These are phyloP conservation scores for Tulasnella sp. DNA, from an alignment of 768 basidiomycete genomes.

Conservation along the genomic window DNA sequence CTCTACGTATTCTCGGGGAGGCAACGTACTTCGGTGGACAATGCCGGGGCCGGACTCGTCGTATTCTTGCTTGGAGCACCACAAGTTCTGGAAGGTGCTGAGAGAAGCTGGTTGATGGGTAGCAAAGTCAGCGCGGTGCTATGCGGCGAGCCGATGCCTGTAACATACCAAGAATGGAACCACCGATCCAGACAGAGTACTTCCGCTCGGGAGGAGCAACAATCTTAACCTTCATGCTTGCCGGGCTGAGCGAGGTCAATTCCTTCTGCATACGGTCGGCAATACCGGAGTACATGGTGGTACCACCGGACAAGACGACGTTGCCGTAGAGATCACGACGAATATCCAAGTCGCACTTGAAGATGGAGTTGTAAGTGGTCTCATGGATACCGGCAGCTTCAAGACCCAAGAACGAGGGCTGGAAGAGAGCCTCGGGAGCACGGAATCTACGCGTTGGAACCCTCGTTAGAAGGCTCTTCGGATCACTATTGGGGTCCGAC, in stretches of 20 bases:
- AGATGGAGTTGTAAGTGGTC: constrained; percentile 74
- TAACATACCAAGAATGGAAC: constrained; percentile 54
- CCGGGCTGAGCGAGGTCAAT: constrained; percentile 74
- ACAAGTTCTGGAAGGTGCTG: constrained; percentile 94
- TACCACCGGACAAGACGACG: constrained; percentile 78
- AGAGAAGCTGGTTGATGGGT: constrained; percentile 60
- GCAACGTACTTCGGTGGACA: constrained; percentile 57
- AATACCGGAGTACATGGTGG: constrained; percentile 96
- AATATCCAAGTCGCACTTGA: constrained; percentile 44
- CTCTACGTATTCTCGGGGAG: background rate
- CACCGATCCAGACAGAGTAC: constrained; percentile 95
- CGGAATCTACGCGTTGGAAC: constrained; percentile 46
- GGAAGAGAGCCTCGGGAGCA: constrained; percentile 57
- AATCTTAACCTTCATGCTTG: constrained; percentile 94
- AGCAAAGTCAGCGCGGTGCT: background rate
- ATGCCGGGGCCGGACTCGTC: constrained; percentile 79
- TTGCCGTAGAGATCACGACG: constrained; percentile 56
- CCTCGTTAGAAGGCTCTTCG: background rate
- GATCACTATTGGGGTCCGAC: constrained; percentile 22
- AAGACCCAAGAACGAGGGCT: constrained; percentile 69
- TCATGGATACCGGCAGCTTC: constrained; percentile 91
- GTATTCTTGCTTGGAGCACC: constrained; percentile 91
- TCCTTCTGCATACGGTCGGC: constrained; percentile 96
- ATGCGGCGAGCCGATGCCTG: background rate
- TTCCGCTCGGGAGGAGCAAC: constrained; percentile 91